These are phyloP conservation scores for Penicillium paneum DNA, from an alignment of 2,329 filamentous ascomycete species.

Conservation along the genomic window DNA sequence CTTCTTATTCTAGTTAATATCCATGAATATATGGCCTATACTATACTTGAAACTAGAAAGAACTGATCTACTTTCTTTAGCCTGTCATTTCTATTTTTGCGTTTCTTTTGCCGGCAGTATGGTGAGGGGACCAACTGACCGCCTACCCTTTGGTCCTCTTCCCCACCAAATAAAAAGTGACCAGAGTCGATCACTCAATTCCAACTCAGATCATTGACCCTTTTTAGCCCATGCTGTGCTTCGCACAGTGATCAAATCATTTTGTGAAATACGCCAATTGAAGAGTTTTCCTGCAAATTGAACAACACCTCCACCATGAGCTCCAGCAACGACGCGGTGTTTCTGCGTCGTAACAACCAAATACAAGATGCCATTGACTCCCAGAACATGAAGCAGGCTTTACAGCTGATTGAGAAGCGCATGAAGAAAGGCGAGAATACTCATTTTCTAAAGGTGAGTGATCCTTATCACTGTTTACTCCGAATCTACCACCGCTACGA, in stretches of 20 bases:
- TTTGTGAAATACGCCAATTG: neutral
- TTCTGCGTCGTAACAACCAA: conserved; percentile 47
- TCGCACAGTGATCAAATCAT: conserved; percentile 22
- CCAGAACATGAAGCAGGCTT: conserved; percentile 49
- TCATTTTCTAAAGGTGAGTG: conserved; percentile 38
- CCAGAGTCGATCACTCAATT: neutral
- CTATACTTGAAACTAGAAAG: too few relatives aligned
- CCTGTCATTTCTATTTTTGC: too few relatives aligned
- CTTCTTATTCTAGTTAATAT: too few relatives aligned
- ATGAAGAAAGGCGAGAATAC: conserved; percentile 55
- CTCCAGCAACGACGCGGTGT: conserved; percentile 39
- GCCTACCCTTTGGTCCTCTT: conserved; percentile 14
- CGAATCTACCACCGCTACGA: neutral
- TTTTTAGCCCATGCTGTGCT: conserved; percentile 24
- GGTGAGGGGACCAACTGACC: conserved; percentile 12
- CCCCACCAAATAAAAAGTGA: conserved; percentile 21
- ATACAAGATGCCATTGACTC: conserved; percentile 50
- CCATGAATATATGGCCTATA: too few relatives aligned
- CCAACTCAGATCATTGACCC: neutral
- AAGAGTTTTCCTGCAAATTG: neutral
- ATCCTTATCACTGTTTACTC: neutral
- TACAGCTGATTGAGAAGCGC: conserved; percentile 51
- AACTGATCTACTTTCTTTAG: too few relatives aligned
- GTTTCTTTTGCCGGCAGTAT: conserved; percentile 7
- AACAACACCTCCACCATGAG: conserved; percentile 26